A percentile compares a stretch with the other conserved stretches of the same genome.
These are phyloP conservation scores for Rugonectria rugulosa DNA, from an alignment of 2,329 filamentous ascomycete species.

Conservation along the genomic window DNA sequence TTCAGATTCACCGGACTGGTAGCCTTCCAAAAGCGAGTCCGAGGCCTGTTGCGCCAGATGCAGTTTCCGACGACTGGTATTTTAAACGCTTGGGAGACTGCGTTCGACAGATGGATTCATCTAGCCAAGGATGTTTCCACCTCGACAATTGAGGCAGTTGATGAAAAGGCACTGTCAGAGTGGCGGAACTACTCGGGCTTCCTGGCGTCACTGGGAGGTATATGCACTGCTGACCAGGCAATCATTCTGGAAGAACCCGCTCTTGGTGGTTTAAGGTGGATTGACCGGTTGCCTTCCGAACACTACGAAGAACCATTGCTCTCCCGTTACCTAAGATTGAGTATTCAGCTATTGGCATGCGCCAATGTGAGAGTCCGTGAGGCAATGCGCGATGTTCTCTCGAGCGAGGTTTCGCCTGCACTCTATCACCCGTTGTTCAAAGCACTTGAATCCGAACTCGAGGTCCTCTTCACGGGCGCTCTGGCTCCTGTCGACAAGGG, in stretches of 20 bases:
- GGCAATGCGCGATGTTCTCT: slow-evolving; percentile 71
- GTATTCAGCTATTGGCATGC: slow-evolving; percentile 71
- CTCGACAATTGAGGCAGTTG: slow-evolving; percentile 57
- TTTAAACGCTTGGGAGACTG: slow-evolving; percentile 70
- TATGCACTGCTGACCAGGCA: slow-evolving; percentile 68
- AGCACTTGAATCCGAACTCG: slow-evolving; percentile 70
- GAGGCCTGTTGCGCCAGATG: slow-evolving; percentile 66
- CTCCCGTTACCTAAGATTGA: slow-evolving; percentile 66
- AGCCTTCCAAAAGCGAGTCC: slow-evolving; percentile 72
- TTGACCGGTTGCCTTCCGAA: slow-evolving; percentile 66
- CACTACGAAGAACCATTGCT: slow-evolving; percentile 68
- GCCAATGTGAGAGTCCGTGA: slow-evolving; percentile 70
- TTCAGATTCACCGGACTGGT: slow-evolving; percentile 74
- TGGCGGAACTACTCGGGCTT: slow-evolving; percentile 77
- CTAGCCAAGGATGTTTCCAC: slow-evolving; percentile 69
- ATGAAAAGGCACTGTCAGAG: slow-evolving; percentile 65
- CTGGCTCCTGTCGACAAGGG: slow-evolving; percentile 59
- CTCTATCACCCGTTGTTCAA: slow-evolving; percentile 71
- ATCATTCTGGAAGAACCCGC: slow-evolving; percentile 65
- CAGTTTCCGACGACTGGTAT: slow-evolving; percentile 71
- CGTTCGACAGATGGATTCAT: slow-evolving; percentile 70
- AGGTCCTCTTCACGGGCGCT: slow-evolving; percentile 66
- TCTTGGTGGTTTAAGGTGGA: slow-evolving; percentile 67
- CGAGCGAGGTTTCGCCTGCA: slow-evolving; percentile 68
- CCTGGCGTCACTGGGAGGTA: slow-evolving; percentile 70